Percentiles rank a stretch among this genome's conserved stretches.
phyloP scores from a whole-genome alignment of 106 monocot species.

The Agapanthus africanus region DNA sequence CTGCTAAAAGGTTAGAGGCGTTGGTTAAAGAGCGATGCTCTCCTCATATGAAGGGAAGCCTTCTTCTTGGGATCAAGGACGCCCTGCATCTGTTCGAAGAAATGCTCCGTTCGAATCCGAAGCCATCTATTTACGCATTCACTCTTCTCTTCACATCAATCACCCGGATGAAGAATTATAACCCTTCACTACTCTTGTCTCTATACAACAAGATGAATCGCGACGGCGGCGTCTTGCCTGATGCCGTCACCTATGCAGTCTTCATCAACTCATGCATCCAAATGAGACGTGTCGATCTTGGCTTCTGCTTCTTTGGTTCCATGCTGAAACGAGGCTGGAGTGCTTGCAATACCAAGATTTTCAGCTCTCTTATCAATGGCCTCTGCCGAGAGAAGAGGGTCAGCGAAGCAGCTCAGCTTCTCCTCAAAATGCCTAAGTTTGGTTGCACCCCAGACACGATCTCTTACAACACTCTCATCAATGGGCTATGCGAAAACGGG shows the following conservation, averaged over 20 bases:
- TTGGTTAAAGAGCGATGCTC: too few species aligned
- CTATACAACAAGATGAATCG: constrained; percentile 13
- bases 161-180: background rate
- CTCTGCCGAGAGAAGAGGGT: background rate
- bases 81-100: background rate
- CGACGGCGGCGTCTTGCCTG: constrained; percentile 7
- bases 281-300: constrained; percentile 12
- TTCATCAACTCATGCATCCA: constrained; percentile 9
- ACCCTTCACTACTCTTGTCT: background rate
- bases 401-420: background rate
- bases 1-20: too few species aligned
- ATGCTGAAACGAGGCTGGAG: constrained; percentile 14
- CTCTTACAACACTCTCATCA: too few species aligned
- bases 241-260: background rate
- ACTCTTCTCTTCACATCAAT: background rate
- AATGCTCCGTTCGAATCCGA: background rate
- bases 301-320: constrained; percentile 8
- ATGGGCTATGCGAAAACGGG: too few species aligned
- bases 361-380: background rate
- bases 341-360: background rate
- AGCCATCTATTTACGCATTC: background rate
- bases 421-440: background rate
- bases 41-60: too few species aligned
- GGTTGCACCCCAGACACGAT: background rate
- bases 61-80: background rate